Percentiles rank a stretch among this genome's conserved stretches.
phyloP scores from a whole-genome alignment of 192 early-diverging fungal genomes.

The Entomortierella chlamydospora region DNA sequence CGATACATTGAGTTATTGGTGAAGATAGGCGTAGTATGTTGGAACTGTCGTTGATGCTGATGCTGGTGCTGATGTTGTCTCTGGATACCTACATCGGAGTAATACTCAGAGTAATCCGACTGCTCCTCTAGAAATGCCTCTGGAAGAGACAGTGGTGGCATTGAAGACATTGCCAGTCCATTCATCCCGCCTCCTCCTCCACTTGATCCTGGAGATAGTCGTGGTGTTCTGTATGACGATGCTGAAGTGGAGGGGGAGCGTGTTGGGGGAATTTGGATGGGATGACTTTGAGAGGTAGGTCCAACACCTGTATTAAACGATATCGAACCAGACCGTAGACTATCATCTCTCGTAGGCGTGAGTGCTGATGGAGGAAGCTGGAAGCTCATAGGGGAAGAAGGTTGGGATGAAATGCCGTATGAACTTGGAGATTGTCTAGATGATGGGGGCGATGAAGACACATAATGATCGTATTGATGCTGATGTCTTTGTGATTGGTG shows the following conservation, averaged over 20 bases:
- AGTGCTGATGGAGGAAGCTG: slow-evolving; percentile 45
- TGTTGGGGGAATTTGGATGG: slow-evolving; percentile 19
- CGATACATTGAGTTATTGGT: slow-evolving; percentile 1
- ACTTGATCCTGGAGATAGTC: slow-evolving; percentile 37
- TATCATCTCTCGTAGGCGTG: slow-evolving; percentile 22
- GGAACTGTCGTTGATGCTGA: no score
- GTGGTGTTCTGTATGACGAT: slow-evolving; percentile 35
- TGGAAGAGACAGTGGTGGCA: slow-evolving; percentile 40
- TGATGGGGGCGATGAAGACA: slow-evolving; percentile 27
- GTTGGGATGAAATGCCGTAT: slow-evolving; percentile 31
- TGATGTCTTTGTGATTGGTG: slow-evolving; percentile 15
- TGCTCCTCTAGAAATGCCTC: slow-evolving; percentile 43
- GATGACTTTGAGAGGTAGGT: background rate
- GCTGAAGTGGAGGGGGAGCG: slow-evolving; percentile 1
- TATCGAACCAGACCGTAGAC: slow-evolving; percentile 31
- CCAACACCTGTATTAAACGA: slow-evolving; percentile 17
- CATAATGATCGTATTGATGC: slow-evolving; percentile 33
- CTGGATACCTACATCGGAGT: slow-evolving; percentile 41
- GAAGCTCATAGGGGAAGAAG: slow-evolving; percentile 44
- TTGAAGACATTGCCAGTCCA: slow-evolving; percentile 7
- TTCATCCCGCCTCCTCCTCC: background rate
- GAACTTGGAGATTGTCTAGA: slow-evolving; percentile 28
- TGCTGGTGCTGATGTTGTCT: slow-evolving; percentile 7
- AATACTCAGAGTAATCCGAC: slow-evolving; percentile 42
- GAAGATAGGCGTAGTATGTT: background rate